Base-by-base conservation (phyloP, 1,284 basidiomycete genomes). In the Fomes fomentarius region DNA sequence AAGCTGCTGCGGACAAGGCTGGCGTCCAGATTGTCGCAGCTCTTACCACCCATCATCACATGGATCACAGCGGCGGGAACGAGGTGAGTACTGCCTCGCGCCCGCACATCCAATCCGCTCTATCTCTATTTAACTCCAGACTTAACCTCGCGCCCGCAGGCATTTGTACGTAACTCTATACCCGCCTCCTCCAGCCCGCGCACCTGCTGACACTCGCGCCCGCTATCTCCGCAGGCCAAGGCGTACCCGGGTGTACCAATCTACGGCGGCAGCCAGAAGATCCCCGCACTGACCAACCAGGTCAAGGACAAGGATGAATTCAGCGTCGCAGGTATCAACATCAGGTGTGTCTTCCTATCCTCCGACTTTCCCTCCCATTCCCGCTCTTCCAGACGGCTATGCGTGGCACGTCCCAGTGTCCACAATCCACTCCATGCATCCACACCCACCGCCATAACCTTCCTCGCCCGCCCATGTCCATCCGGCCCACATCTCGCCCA, bases 21-120 rank as follows among this genome's bases (percentile, higher is more conserved):
- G 83, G 83, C 15, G 88, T 94, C 24, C 73, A 85, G 50, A 82
- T 95, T 53, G 80, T 90, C 24, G 88, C 89, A 24, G 80, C 83
- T 35, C 80, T 96, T 60, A 95, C 92, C 11, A 96, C 94, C 0
- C 93, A 96, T 72, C 93, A 94, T 73, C 94, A 96, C 71, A 65
- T 77, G 60, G 96, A 98, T 75, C 96, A 98, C 71, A 89, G 89
- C 53, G 95, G 95, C 10, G 94, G 94, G 12, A 92, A 92, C 69
- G 65, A 78, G 63, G 80, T 82, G n/a, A 75, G 87, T 61, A 56
- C 67, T 19, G 41, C 49, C 40, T 25, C 33, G 33, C 43, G 12
- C 39, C 42, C 39, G 25, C 37, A 33, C 17, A n/a, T 19, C 17
- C 42, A 38, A 38, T 19, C 38, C 8, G 4, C 24, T 8, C 21